Evolutionary conservation across 192 early-diverging fungal species (phyloP).

Genomic region (Chytriomyces confervae): DNA sequence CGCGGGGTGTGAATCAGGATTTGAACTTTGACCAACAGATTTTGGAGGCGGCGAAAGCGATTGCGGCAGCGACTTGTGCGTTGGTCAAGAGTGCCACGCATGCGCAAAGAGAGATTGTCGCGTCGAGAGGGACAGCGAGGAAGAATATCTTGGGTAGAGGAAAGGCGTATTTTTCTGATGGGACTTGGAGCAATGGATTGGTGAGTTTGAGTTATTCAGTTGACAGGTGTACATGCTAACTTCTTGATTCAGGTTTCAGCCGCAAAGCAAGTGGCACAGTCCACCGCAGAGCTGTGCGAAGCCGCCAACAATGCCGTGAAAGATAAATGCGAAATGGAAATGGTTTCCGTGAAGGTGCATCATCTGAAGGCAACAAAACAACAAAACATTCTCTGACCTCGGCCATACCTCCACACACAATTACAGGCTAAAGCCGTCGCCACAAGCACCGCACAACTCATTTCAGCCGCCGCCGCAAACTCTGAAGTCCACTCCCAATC

Average conservation of each 20-base stretch:
- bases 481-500: too few relatives aligned
- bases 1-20: conserved; percentile 44
- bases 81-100: conserved; percentile 61
- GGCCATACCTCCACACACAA: too few relatives aligned
- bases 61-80: conserved; percentile 56
- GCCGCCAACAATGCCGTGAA: conserved; percentile 49
- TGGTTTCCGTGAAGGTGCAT: not conserved
- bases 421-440: too few relatives aligned
- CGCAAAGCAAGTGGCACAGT: conserved; percentile 54
- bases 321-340: not conserved
- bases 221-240: not conserved
- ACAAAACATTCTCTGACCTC: too few relatives aligned
- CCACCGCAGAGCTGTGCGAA: conserved; percentile 31
- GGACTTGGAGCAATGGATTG: conserved; percentile 64
- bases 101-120: conserved; percentile 52
- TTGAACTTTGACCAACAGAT: conserved; percentile 63
- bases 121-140: too few relatives aligned
- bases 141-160: too few relatives aligned
- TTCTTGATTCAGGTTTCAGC: conserved; percentile 28
- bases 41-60: conserved; percentile 60
- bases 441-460: too few relatives aligned
- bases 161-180: conserved; percentile 55
- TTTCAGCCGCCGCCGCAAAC: too few relatives aligned
- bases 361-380: too few relatives aligned
- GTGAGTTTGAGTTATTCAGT: conserved; percentile 32